A percentile compares a stretch with the other conserved stretches of the same genome.
phyloP scores from a whole-genome alignment of 139 green algal genomes.

The Chlorella vulgaris region DNA sequence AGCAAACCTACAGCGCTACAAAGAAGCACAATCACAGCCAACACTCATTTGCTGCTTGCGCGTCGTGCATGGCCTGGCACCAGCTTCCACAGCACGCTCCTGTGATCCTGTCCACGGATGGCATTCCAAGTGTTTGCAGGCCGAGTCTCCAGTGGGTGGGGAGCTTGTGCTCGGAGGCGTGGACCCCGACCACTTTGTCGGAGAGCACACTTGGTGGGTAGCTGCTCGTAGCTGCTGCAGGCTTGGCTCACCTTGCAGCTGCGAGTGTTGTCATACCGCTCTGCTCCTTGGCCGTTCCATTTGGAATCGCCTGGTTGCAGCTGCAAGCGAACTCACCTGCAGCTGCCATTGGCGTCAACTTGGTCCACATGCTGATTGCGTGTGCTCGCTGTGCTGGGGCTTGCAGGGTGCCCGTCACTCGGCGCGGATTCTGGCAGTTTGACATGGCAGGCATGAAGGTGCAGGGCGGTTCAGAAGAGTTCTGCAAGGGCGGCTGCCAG shows the following conservation, averaged over 20 bases:
- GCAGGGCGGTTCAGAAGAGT: background rate
- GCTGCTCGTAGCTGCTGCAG: background rate
- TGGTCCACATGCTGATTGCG: too few relatives aligned
- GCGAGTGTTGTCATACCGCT: too few relatives aligned
- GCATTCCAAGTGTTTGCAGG: background rate
- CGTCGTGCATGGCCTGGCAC: too few relatives aligned
- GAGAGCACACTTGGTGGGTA: conserved; percentile 84
- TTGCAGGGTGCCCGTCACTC: conserved; percentile 74
- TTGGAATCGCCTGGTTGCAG: too few relatives aligned
- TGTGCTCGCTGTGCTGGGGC: background rate
- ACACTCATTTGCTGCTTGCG: too few relatives aligned
- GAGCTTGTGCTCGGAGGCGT: conserved; percentile 95
- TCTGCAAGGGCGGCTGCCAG: conserved; percentile 74
- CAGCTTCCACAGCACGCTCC: too few relatives aligned
- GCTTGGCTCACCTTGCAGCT: background rate
- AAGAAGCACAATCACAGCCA: too few relatives aligned
- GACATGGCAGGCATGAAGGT: conserved; percentile 78
- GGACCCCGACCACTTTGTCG: conserved; percentile 85
- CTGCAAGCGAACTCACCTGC: too few relatives aligned
- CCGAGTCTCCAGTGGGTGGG: conserved; percentile 67
- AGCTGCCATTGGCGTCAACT: too few relatives aligned
- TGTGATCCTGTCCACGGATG: conserved; percentile 75
- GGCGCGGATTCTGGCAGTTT: conserved; percentile 97
- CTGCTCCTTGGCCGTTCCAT: too few relatives aligned
- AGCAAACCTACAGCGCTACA: too few relatives aligned